These are phyloP conservation scores for Ceratobasidium sp. DNA, from an alignment of 1,284 basidiomycete species.

Conservation along the genomic window DNA sequence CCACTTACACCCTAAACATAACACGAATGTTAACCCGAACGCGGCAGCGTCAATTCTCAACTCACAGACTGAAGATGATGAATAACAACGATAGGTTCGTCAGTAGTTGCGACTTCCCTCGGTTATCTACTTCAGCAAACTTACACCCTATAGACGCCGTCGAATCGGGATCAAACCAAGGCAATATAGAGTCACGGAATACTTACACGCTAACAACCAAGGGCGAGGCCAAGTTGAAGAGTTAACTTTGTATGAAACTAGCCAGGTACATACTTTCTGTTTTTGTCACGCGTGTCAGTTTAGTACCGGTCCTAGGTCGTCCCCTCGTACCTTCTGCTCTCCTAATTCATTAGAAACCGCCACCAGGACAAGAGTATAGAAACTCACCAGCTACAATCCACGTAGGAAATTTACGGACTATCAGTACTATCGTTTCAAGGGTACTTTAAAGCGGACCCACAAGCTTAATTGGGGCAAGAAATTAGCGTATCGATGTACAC, in stretches of 20 bases:
- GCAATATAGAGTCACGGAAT: neutral
- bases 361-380: neutral
- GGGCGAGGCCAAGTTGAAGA: neutral
- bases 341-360: neutral
- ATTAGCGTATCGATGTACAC: neutral
- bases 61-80: neutral
- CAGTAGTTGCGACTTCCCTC: neutral
- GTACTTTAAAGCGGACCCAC: neutral
- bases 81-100: neutral
- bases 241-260: neutral
- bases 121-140: neutral
- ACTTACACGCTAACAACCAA: neutral
- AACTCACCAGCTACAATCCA: neutral
- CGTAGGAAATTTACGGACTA: neutral
- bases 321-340: neutral
- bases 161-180: neutral
- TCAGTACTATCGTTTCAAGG: neutral
- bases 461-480: neutral
- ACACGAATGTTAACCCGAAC: neutral
- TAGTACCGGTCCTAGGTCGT: neutral
- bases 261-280: neutral
- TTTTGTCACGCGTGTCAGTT: neutral
- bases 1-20: neutral
- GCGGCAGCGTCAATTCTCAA: neutral
- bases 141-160: neutral